A percentile compares a stretch with the other conserved stretches of the same genome.
Conservation (phyloP, 2,329 filamentous ascomycete genomes). For the Fusarium avenaceum region DNA sequence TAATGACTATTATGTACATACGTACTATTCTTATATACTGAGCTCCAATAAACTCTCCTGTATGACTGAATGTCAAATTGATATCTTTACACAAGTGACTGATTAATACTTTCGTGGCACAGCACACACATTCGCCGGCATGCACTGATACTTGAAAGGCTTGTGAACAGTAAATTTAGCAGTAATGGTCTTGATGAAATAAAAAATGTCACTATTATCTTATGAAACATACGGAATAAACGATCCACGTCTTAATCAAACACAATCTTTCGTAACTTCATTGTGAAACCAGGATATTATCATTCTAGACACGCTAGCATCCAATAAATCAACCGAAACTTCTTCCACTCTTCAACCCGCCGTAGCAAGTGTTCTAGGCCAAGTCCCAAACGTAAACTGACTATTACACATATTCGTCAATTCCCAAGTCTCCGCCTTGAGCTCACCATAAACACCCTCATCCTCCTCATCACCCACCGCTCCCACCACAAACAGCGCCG, state of each 20-base stretch:
- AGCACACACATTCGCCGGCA: no score
- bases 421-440: slow-evolving; percentile 75
- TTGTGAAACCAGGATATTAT: no score
- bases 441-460: slow-evolving; percentile 55
- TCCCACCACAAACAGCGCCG: slow-evolving; percentile 74
- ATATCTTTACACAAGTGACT: no score
- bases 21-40: neutral
- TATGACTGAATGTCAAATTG: no score
- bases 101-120: no score
- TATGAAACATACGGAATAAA: no score
- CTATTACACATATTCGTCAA: slow-evolving; percentile 74
- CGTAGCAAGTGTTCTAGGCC: slow-evolving; percentile 23
- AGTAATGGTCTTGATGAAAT: no score
- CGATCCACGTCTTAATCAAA: no score
- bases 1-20: slow-evolving; percentile 9
- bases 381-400: slow-evolving; percentile 67
- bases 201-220: no score
- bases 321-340: neutral
- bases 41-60: neutral
- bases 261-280: no score
- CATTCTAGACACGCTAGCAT: neutral
- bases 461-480: slow-evolving; percentile 63
- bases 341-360: neutral
- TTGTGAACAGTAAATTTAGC: no score
- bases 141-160: no score